phyloP scores from a whole-genome alignment of 2,329 filamentous ascomycete species.

The Colletotrichum noveboracense region DNA sequence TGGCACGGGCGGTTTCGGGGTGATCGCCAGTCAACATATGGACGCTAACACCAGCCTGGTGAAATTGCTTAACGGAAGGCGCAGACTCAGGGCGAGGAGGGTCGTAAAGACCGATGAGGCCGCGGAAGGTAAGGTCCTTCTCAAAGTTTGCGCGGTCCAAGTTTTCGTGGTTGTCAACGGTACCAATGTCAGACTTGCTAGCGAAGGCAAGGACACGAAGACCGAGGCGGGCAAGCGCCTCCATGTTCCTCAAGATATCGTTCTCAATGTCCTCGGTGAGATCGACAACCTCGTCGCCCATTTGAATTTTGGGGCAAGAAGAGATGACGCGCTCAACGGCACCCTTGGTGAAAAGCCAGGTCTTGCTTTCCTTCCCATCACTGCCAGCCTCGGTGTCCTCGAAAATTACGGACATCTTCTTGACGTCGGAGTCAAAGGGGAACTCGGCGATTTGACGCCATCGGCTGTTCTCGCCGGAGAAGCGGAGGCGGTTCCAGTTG shows the following conservation, averaged over 20 bases:
- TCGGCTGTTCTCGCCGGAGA: conserved; percentile 52
- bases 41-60: conserved; percentile 66
- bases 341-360: conserved; percentile 66
- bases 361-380: conserved; percentile 27
- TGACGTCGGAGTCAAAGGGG: conserved; percentile 76
- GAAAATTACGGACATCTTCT: conserved; percentile 79
- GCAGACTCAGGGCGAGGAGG: conserved; percentile 72
- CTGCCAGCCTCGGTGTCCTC: conserved; percentile 38
- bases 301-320: conserved; percentile 60
- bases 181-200: conserved; percentile 45
- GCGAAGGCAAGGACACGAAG: conserved; percentile 74
- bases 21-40: conserved; percentile 77
- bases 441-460: conserved; percentile 71
- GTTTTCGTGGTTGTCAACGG: conserved; percentile 41
- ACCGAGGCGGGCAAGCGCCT: conserved; percentile 68
- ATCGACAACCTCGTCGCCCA: conserved; percentile 45
- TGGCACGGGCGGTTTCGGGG: conserved; percentile 67
- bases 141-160: conserved; percentile 63
- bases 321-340: conserved; percentile 74
- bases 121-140: conserved; percentile 66
- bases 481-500: conserved; percentile 61
- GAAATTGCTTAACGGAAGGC: conserved; percentile 61
- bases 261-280: conserved; percentile 59
- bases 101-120: conserved; percentile 75
- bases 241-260: conserved; percentile 71